Evolutionary conservation across 192 early-diverging fungal genomes (phyloP).

Genomic region (Phlyctochytrium arcticum): DNA sequence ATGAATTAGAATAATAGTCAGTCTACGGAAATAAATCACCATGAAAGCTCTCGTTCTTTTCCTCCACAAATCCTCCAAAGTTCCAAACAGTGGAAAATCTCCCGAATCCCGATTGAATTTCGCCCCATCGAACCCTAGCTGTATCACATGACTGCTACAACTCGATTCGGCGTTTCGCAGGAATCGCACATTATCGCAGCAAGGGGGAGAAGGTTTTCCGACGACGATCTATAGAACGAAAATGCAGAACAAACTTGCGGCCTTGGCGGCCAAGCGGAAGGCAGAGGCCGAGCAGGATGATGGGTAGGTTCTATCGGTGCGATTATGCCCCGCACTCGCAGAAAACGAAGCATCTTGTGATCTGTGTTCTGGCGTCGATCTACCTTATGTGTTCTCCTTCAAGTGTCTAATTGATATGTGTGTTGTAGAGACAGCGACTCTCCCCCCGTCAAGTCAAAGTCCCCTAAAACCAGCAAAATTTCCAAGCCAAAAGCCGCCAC

Average conservation of each 20-base stretch:
- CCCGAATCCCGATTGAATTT: too few species aligned
- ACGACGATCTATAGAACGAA: too few species aligned
- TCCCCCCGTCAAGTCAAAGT: neutral
- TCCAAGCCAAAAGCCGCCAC: constrained; percentile 12
- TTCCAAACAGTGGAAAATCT: too few species aligned
- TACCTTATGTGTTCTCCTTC: neutral
- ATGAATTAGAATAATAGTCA: too few species aligned
- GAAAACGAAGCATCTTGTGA: neutral
- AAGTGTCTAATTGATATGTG: neutral
- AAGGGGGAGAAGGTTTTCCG: too few species aligned
- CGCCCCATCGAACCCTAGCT: too few species aligned
- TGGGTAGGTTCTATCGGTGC: neutral
- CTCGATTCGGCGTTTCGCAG: too few species aligned
- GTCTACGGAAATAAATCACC: too few species aligned
- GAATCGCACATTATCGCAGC: too few species aligned
- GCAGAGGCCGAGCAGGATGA: constrained; percentile 9
- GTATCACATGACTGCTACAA: too few species aligned
- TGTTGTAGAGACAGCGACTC: neutral
- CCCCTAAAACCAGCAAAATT: constrained; percentile 12
- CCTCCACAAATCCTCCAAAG: too few species aligned
- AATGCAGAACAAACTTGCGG: constrained; percentile 30
- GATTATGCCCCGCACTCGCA: neutral
- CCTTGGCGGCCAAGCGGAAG: constrained; percentile 31
- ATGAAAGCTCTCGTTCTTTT: too few species aligned
- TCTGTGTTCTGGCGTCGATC: neutral